Evolutionary conservation across 495 filamentous ascomycete genomes (phyloP), one percentile per base, ranked within the genome.

Genomic region (Emericellopsis terricola): DNA sequence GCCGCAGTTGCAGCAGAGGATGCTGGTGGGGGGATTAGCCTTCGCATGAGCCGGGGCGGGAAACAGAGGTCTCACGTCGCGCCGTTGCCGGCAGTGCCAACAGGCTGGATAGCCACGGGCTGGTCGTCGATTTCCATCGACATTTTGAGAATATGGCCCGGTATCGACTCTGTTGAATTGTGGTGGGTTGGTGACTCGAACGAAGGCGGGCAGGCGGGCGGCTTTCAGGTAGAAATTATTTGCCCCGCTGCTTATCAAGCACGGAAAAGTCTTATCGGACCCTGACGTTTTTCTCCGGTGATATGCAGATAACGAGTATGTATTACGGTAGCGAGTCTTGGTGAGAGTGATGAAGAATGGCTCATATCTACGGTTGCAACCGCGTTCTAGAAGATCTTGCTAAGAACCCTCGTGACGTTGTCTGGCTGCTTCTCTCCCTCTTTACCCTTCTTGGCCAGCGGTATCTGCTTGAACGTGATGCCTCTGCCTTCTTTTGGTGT

Each of bases 1-100:
- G 41, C 85, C 87, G 54, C 86, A 94, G 63, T 93, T 86, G 59
- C 78, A 92, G 55, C 86, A 94, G 18, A 94, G 78, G 46, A 93
- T 91, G 7, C 78, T 92, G 31, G 37, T 47, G 27, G 47, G 45
- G 20, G 28, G 31, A 29, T 29, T 38, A 41, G 20, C 45, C 16
- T 19, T 3, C 10, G 24, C 27, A 30, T 20, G 5, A 27, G 3
- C 8, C 2, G 10, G 11, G 2, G 9, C 14, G 28, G 33, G 21
- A 17, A 15, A 19, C 2, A 16, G 37, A 10, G 17, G 18, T 10
- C 10, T 51, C 51, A 78, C 74, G 75, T 81, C 41, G 73, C 73
- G 34, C 51, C 49, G 3, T 51, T 55, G 44, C 51, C 52, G 38
- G 53, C 57, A 34, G 67, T 57, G 47, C 57, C 39, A 38, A 59